Conservation (phyloP, 768 basidiomycete genomes). For the Mycena amicta region DNA sequence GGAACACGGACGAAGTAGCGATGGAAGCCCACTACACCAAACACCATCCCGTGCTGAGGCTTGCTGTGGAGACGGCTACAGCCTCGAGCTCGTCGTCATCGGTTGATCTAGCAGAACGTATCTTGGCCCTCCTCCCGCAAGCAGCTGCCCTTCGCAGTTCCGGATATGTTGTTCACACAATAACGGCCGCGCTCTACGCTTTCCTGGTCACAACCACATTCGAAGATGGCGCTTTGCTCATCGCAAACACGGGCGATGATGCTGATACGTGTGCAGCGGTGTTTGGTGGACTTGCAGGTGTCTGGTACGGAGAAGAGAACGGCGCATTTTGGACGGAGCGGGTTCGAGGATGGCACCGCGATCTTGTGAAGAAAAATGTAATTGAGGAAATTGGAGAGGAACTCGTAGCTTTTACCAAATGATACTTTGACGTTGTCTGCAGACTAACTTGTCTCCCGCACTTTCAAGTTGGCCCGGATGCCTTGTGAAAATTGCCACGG, state of each 20-base stretch:
- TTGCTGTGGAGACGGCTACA: conserved; percentile 21
- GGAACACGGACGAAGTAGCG: no score
- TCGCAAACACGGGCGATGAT: conserved; percentile 46
- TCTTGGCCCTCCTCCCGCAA: conserved; percentile 29
- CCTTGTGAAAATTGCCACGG: no score
- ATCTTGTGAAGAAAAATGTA: conserved; percentile 34
- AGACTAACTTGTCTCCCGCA: no score
- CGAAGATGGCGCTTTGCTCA: conserved; percentile 47
- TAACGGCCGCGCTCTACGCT: conserved; percentile 47
- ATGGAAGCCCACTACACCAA: conserved; percentile 36
- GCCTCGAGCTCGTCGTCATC: not conserved
- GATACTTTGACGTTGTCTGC: no score
- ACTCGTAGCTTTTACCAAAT: conserved; percentile 30
- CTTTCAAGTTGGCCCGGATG: no score
- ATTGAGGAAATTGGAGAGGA: conserved; percentile 41
- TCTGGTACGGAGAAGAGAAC: conserved; percentile 3
- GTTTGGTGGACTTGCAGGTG: conserved; percentile 45
- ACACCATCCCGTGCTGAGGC: conserved; percentile 43
- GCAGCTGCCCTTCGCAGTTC: conserved; percentile 35
- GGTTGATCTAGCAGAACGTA: not conserved
- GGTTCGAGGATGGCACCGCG: conserved; percentile 38
- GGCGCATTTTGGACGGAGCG: conserved; percentile 39
- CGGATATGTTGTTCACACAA: conserved; percentile 43
- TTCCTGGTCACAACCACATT: conserved; percentile 47
- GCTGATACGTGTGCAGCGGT: conserved; percentile 50